Base-by-base conservation (phyloP, 2,329 filamentous ascomycete genomes). In the Aureobasidium melanogenum region DNA sequence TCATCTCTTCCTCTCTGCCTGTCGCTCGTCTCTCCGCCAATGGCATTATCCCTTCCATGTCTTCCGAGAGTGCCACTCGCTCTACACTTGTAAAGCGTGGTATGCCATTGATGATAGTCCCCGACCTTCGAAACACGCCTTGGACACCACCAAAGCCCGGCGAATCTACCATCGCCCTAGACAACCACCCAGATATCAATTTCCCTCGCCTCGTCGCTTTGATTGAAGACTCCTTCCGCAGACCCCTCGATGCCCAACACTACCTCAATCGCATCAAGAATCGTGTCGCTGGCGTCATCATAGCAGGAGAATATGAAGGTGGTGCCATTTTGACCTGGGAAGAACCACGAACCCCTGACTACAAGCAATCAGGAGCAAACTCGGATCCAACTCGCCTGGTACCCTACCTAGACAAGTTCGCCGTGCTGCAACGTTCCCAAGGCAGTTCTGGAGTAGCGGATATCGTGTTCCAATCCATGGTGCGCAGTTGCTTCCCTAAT, bases 291-390 rank as follows among this genome's bases (percentile, higher is more conserved):
- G 94, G 93, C 2, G 80, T 99, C 60, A 97, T 99, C 65, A 89
- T 99, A 54, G 94, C 93, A 0, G 94, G 94, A 7, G 89, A 96
- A 69, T 99, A 99, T 74, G 94, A 99, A 78, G 94, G 94, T 57
- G 92, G 91, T 1, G 94, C 94, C 1, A 88, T 99, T 47, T 78
- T 97, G 22, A 99, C 94, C 0, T 99, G 94, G 94, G 94, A 99
- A 75, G 81, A 81, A 34, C 91, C 92, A 0, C 81, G 78, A 4
- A 44, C 48, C 5, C 26, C 17, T 3, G 38, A 1, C n/a, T 26
- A 17, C 19, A 38, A 43, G 2, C 22, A 22, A 17, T n/a, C 44
- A 50, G 51, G 51, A 26, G 28, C 12, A 14, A 8, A 34, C n/a
- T 4, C 26, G 8, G 80, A 80, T 52, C 70, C 76, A 38, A 80